Evolutionary conservation across 306 rosid genomes (phyloP).

Genomic region (Malus sieversii): DNA sequence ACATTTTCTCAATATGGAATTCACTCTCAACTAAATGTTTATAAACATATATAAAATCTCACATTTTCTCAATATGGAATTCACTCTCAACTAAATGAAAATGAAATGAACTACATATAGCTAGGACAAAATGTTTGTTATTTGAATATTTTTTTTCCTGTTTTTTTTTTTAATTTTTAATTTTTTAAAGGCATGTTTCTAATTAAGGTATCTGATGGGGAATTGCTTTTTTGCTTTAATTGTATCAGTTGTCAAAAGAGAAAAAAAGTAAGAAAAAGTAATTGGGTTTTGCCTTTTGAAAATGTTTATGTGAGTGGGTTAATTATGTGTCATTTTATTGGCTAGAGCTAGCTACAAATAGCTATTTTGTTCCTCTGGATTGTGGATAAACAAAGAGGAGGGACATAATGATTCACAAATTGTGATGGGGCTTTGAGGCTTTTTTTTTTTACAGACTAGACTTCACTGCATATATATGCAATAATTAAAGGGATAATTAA

Average conservation of each 20-base stretch:
- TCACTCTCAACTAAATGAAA: not conserved
- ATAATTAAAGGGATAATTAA: conserved; percentile 34
- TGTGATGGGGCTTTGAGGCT: conserved; percentile 21
- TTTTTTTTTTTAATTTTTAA: not conserved
- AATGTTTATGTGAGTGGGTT: not conserved
- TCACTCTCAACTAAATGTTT: not conserved
- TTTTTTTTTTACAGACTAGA: conserved; percentile 29
- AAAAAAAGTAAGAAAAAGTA: not conserved
- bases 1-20: no score
- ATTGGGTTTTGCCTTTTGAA: not conserved
- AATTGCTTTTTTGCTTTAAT: not conserved
- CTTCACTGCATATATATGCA: conserved; percentile 18
- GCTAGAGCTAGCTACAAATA: not conserved
- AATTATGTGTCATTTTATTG: not conserved
- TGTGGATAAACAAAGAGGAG: not conserved
- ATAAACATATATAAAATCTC: no score
- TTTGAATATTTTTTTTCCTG: not conserved
- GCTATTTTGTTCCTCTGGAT: not conserved
- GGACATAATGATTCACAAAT: conserved; percentile 9
- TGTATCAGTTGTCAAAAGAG: not conserved
- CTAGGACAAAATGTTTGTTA: not conserved
- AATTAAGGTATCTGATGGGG: not conserved
- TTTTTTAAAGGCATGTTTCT: not conserved
- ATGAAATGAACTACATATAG: not conserved
- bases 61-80: no score